Evolutionary conservation across 2,329 filamentous ascomycete genomes (phyloP).

Genomic region (Fusarium cyanostomum): DNA sequence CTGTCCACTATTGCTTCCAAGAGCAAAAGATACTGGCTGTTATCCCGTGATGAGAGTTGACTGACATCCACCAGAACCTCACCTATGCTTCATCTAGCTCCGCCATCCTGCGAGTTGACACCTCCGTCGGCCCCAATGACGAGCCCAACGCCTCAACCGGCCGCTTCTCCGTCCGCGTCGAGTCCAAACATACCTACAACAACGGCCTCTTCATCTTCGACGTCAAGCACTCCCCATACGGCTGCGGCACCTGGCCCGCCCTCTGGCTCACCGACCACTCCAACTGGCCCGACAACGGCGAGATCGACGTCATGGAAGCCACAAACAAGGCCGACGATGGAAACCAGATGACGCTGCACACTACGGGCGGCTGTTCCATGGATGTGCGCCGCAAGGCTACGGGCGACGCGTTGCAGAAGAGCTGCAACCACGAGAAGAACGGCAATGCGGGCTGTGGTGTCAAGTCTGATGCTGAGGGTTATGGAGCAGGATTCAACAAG

Average conservation of each 20-base stretch:
- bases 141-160: slow-evolving; percentile 64
- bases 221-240: slow-evolving; percentile 69
- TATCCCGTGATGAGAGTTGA: neutral
- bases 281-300: slow-evolving; percentile 71
- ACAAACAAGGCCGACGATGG: slow-evolving; percentile 63
- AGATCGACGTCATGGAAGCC: slow-evolving; percentile 71
- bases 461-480: slow-evolving; percentile 53
- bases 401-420: slow-evolving; percentile 52
- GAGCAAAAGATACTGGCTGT: neutral
- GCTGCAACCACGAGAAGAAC: slow-evolving; percentile 63
- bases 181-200: slow-evolving; percentile 68
- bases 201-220: slow-evolving; percentile 75
- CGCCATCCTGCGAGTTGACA: slow-evolving; percentile 70
- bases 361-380: slow-evolving; percentile 61
- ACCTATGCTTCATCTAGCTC: slow-evolving; percentile 65
- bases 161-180: slow-evolving; percentile 70
- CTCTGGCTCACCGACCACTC: slow-evolving; percentile 70
- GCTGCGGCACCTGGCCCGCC: slow-evolving; percentile 72
- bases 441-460: slow-evolving; percentile 68
- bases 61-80: slow-evolving; percentile 60
- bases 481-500: slow-evolving; percentile 62
- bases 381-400: slow-evolving; percentile 63
- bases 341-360: slow-evolving; percentile 70
- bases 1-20: neutral
- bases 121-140: slow-evolving; percentile 59